Base-by-base conservation (phyloP, 1,139 yeast species). In the Magnusiomyces sp. region DNA sequence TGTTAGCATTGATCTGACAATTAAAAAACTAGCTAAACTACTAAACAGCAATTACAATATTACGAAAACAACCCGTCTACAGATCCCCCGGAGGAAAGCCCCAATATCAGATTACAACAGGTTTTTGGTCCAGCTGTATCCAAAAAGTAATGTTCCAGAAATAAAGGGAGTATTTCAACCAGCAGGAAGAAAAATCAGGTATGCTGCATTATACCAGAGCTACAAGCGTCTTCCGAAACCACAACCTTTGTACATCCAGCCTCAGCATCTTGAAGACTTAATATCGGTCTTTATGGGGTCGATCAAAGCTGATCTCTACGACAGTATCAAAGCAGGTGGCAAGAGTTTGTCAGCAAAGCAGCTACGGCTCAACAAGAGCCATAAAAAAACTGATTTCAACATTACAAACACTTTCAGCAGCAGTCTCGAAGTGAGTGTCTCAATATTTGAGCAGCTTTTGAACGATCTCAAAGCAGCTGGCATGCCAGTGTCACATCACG, bases 151-250 rank as follows among this genome's bases (percentile, higher is more conserved):
- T n/a, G n/a, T n/a, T n/a, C n/a, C n/a, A n/a, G n/a, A n/a, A n/a
- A n/a, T n/a, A n/a, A n/a, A n/a, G n/a, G n/a, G n/a, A 43, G 59
- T 60, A n/a, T 55, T 75, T 33, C 74, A 73, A 53, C 76, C 77
- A 0, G 37, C 56, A 31, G 46, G 40, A 39, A 54, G 49, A 29
- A 14, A 36, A 13, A 45, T 48, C 17, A 43, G 37, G 10, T 48
- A 52, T 14, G 51, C 58, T 19, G 51, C 55, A 32, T 58, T 74
- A 7, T 72, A 56, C 53, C 59, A 61, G 27, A 60, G 68, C n/a
- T 75, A 71, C 56, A 54, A 62, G 23, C 61, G 64, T 7, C 58
- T 74, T 10, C 76, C 77, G 1, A 47, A 40, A 1, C 55, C 55
- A 11, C 43, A 50, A 10, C 70, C 73, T 4, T 56, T 63, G 4